Percentiles rank a stretch among this genome's conserved stretches.
These are phyloP conservation scores for Phytophthora foliorum DNA, from an alignment of 352 stramenopile genomes.

Conservation along the genomic window DNA sequence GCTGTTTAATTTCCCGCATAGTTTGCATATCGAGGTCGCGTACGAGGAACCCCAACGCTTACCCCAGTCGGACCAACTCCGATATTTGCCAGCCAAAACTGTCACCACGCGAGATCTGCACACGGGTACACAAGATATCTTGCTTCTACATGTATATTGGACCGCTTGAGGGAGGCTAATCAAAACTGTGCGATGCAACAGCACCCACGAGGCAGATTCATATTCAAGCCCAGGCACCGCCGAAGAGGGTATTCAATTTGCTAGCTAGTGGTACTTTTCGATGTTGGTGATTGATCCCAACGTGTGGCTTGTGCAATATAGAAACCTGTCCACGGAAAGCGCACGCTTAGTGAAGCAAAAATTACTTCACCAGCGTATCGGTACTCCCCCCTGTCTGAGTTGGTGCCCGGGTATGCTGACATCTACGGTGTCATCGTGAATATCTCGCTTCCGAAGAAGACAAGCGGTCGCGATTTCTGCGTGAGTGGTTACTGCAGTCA, in stretches of 20 bases:
- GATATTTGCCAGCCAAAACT: slow-evolving; percentile 53
- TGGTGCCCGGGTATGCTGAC: slow-evolving; percentile 65
- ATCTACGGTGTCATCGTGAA: slow-evolving; percentile 84
- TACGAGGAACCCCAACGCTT: slow-evolving; percentile 67
- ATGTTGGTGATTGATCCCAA: background rate
- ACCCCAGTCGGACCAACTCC: slow-evolving; percentile 66
- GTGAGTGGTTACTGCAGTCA: slow-evolving; percentile 43
- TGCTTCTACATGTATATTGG: background rate
- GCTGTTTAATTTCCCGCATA: slow-evolving; percentile 49
- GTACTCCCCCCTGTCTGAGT: slow-evolving; percentile 66
- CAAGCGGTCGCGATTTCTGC: slow-evolving; percentile 65
- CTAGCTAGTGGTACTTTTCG: background rate
- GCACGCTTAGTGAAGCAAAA: slow-evolving; percentile 48
- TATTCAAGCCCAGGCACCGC: slow-evolving; percentile 7
- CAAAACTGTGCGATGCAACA: slow-evolving; percentile 5
- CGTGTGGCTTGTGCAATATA: slow-evolving; percentile 6
- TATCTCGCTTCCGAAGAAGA: slow-evolving; percentile 74
- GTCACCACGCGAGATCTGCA: slow-evolving; percentile 55
- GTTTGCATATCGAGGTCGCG: slow-evolving; percentile 53
- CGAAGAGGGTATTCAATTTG: slow-evolving; percentile 21
- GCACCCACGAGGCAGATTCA: slow-evolving; percentile 7
- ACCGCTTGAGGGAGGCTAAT: background rate
- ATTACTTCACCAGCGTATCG: slow-evolving; percentile 50
- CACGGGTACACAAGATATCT: slow-evolving; percentile 22
- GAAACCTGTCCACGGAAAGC: slow-evolving; percentile 51